These are phyloP conservation scores for Anthoceros angustus DNA, from an alignment of 225 moss, liverwort and hornwort genomes.

Conservation along the genomic window DNA sequence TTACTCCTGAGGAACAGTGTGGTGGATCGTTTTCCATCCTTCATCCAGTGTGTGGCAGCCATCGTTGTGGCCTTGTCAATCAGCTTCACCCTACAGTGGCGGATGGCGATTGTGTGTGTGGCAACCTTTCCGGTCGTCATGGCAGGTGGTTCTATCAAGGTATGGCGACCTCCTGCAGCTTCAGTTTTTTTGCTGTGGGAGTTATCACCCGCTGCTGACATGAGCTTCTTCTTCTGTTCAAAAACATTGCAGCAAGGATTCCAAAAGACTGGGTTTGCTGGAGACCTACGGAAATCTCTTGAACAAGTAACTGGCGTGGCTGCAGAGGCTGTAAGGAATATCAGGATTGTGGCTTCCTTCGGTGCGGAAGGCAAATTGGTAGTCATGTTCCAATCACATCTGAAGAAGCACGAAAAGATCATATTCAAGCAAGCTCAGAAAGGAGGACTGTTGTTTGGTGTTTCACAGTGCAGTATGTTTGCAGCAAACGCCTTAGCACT, in stretches of 20 bases:
- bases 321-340: slow-evolving; percentile 39
- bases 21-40: slow-evolving; percentile 54
- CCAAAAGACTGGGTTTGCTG: slow-evolving; percentile 23
- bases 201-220: slow-evolving; percentile 1
- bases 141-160: neutral
- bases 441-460: slow-evolving; percentile 30
- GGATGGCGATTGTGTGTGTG: slow-evolving; percentile 57
- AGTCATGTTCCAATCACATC: slow-evolving; percentile 21
- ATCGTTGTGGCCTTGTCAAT: slow-evolving; percentile 51
- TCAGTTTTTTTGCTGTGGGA: slow-evolving; percentile 7
- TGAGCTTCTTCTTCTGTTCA: slow-evolving; percentile 5
- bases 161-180: slow-evolving; percentile 2
- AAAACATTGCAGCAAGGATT: slow-evolving; percentile 7
- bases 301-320: slow-evolving; percentile 27
- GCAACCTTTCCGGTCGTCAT: slow-evolving; percentile 65
- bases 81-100: slow-evolving; percentile 67
- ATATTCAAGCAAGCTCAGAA: slow-evolving; percentile 23
- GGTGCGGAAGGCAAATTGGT: slow-evolving; percentile 35
- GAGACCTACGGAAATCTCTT: slow-evolving; percentile 27
- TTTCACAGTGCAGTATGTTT: slow-evolving; percentile 41
- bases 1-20: slow-evolving; percentile 52
- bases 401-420: slow-evolving; percentile 18
- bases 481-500: slow-evolving; percentile 33
- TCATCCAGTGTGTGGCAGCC: slow-evolving; percentile 53
- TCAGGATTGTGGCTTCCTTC: slow-evolving; percentile 41